These are phyloP conservation scores for Boletellus sp. DNA, from an alignment of 1,284 basidiomycete species.

Conservation along the genomic window DNA sequence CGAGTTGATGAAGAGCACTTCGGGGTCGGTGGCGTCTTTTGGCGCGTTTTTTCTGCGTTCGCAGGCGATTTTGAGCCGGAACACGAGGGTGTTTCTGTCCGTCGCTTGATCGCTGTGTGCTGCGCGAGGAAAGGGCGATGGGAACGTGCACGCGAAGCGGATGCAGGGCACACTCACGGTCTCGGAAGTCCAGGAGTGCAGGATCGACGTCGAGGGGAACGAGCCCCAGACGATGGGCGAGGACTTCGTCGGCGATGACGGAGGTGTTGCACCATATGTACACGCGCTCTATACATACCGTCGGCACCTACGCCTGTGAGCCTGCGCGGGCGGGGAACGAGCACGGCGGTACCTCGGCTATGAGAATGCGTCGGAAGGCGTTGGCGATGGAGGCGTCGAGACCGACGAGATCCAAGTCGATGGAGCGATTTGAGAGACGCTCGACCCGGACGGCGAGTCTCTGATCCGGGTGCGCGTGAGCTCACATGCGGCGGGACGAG, in stretches of 20 bases:
- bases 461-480: constrained; percentile 40
- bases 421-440: constrained; percentile 73
- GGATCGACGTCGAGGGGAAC: constrained; percentile 91
- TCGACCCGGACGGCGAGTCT: constrained; percentile 72
- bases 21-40: constrained; percentile 59
- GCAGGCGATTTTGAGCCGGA: constrained; percentile 75
- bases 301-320: constrained; percentile 66
- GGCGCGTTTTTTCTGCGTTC: constrained; percentile 53
- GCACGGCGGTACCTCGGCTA: constrained; percentile 79
- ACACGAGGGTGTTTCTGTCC: constrained; percentile 92
- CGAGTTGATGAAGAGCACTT: constrained; percentile 66
- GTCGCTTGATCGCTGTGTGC: constrained; percentile 59
- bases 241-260: constrained; percentile 92
- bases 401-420: constrained; percentile 95
- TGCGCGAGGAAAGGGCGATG: constrained; percentile 4
- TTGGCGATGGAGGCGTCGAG: constrained; percentile 97
- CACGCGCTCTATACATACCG: constrained; percentile 89
- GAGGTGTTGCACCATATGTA: constrained; percentile 96
- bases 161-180: constrained; percentile 27
- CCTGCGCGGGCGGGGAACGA: background rate
- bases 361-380: constrained; percentile 86
- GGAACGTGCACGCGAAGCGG: background rate
- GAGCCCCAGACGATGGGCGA: constrained; percentile 88
- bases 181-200: constrained; percentile 50
- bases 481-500: background rate